Percentiles rank a stretch among this genome's conserved stretches.
phyloP scores from a whole-genome alignment of 108 stramenopile genomes.

The Cylindrotheca closterium region DNA sequence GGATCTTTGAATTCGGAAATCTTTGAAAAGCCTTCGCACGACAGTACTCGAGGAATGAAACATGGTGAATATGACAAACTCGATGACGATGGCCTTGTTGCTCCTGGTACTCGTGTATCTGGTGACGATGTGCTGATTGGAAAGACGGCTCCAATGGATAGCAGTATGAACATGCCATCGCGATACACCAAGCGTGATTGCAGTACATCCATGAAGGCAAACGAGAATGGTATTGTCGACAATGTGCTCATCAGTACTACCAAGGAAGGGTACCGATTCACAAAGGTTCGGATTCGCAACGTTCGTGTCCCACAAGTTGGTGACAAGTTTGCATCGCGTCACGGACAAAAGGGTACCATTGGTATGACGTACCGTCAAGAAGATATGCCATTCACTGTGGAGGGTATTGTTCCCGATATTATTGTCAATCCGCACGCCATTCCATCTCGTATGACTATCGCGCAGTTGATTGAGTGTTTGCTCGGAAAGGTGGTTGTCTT shows the following conservation, averaged over 20 bases:
- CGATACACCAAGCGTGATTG: constrained; percentile 93
- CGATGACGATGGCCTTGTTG: constrained; percentile 96
- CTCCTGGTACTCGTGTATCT: constrained; percentile 94
- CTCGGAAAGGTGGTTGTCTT: constrained; percentile 96
- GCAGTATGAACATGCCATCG: constrained; percentile 67
- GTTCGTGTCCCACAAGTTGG: constrained; percentile 91
- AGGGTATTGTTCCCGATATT: constrained; percentile 98
- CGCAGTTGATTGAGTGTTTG: constrained; percentile 97
- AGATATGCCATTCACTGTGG: constrained; percentile 98
- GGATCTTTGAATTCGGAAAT: constrained; percentile 83
- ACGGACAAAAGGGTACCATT: constrained; percentile 99
- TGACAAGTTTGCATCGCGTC: constrained; percentile 87
- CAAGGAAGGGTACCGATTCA: constrained; percentile 94
- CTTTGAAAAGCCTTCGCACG: constrained; percentile 89
- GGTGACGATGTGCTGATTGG: constrained; percentile 97
- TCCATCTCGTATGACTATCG: constrained; percentile 99
- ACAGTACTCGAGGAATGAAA: constrained; percentile 85
- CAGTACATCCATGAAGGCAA: constrained; percentile 95
- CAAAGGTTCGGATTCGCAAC: constrained; percentile 97
- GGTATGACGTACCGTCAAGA: constrained; percentile 99
- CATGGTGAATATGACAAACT: constrained; percentile 97
- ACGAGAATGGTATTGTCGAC: constrained; percentile 98
- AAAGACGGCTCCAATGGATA: constrained; percentile 90
- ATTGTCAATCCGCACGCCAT: constrained; percentile 99
- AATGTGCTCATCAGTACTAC: constrained; percentile 87